Conservation (phyloP, 2,329 filamentous ascomycete genomes). For the Aquanectria penicillioides region DNA sequence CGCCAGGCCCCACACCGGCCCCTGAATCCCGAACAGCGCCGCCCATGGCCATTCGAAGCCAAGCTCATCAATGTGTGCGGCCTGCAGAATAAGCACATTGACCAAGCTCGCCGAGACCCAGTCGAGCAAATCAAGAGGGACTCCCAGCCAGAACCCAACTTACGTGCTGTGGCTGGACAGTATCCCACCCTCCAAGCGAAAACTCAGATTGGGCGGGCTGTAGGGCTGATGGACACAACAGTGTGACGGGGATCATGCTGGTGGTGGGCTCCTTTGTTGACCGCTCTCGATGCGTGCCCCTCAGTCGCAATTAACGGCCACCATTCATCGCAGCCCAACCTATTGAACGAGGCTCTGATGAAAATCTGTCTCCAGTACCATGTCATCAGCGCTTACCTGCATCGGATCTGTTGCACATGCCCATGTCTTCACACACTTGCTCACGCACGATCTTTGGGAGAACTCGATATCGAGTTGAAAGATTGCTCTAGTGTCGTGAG, state of each 20-base stretch:
- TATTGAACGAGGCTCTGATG: neutral
- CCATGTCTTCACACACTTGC: conserved; percentile 12
- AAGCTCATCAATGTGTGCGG: conserved; percentile 3
- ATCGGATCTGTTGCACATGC: neutral
- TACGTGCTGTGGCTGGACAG: conserved; percentile 9
- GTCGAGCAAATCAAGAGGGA: neutral
- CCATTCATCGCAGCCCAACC: conserved; percentile 1
- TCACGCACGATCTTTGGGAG: neutral
- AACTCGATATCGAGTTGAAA: conserved; percentile 26
- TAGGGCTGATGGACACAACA: conserved; percentile 36
- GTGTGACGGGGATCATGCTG: conserved; percentile 20
- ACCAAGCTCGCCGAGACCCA: neutral
- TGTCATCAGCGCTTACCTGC: conserved; percentile 1
- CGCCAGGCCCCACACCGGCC: neutral
- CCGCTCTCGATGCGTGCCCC: conserved; percentile 27
- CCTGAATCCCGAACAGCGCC: conserved; percentile 4
- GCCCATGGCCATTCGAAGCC: neutral
- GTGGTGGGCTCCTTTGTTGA: conserved; percentile 27
- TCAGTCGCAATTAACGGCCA: conserved; percentile 9
- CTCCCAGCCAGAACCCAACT: neutral
- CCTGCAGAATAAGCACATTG: conserved; percentile 12
- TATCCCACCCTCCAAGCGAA: neutral
- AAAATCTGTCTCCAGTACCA: neutral
- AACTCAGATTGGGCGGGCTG: conserved; percentile 20
- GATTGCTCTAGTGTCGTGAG: conserved; percentile 39